phyloP scores from a whole-genome alignment of 768 basidiomycete species.

The Amanita rimosa region DNA sequence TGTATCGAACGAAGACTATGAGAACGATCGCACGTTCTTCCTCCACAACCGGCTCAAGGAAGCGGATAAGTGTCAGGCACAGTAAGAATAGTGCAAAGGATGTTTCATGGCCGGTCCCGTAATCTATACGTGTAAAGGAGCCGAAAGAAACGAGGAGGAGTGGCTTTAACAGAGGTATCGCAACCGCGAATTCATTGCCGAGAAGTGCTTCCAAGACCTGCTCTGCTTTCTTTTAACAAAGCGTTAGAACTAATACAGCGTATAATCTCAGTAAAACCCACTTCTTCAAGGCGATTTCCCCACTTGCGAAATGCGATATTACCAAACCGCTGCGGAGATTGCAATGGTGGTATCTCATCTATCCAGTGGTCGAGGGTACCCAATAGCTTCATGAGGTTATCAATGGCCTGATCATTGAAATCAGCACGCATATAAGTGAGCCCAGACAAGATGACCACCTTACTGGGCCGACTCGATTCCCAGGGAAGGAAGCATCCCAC shows the following conservation, averaged over 20 bases:
- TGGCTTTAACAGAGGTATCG: conserved; percentile 59
- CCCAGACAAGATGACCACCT: conserved; percentile 18
- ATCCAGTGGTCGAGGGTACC: conserved; percentile 65
- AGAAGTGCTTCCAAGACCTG: conserved; percentile 39
- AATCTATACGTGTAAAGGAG: conserved; percentile 85
- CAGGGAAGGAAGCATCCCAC: conserved; percentile 50
- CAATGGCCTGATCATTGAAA: not conserved
- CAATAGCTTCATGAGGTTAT: conserved; percentile 35
- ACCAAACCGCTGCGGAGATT: conserved; percentile 78
- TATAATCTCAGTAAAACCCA: conserved; percentile 17
- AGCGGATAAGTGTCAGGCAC: conserved; percentile 56
- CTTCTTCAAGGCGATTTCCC: conserved; percentile 71
- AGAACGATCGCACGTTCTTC: conserved; percentile 54
- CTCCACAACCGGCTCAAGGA: conserved; percentile 42
- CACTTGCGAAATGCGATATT: conserved; percentile 87
- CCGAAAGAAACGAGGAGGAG: conserved; percentile 82
- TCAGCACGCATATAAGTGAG: not conserved
- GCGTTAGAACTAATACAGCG: conserved; percentile 6
- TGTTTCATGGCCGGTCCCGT: conserved; percentile 93
- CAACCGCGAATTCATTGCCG: conserved; percentile 26
- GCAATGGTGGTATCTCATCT: conserved; percentile 64
- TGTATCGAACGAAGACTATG: conserved; percentile 66
- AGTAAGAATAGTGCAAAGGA: conserved; percentile 76
- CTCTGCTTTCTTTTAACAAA: conserved; percentile 36
- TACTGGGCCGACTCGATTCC: conserved; percentile 17